Base-by-base conservation (phyloP, 257 asterid species). In the Mentha longifolia region DNA sequence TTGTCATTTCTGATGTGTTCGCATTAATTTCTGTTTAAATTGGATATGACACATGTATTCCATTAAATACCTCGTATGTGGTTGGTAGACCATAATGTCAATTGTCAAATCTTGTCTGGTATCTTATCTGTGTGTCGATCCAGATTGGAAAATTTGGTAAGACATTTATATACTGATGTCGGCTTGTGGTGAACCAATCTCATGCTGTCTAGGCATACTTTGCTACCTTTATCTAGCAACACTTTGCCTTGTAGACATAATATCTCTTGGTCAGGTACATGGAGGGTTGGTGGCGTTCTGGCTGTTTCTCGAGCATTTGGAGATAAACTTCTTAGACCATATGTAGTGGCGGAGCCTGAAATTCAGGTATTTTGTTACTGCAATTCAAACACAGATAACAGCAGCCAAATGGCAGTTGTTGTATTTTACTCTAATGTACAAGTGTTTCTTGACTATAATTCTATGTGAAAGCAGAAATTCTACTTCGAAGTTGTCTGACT, bases 241-340 rank as follows among this genome's bases (percentile, higher is more conserved):
- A 41, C 55, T 39, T 70, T 64, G 55, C 60, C 3, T 13, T 33
- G 39, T 59, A 14, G 28, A 62, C 19, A 57, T 42, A 55, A 10
- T 39, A 30, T 33, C 37, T 74, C n/a, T 80, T 75, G 28, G 60
- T 74, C 74, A 85, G 91, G 95, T 72, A 85, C 92, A 39, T 86
- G 96, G 97, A 85, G 97, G 59, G 97, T 90, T 68, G 90, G 94
- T 19, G 97, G 97, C 33, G 91, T 90, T 81, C 92, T 90, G 74
- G 96, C 97, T 41, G 94, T 90, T 76, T 90, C 97, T 78, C 93
- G 97, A 76, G 92, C 96, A 64, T 89, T 89, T 79, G 96, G 96
- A 43, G 95, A 89, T 79, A 85, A 81, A 81, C 70, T 85, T 61
- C 86, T 90, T 20, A 85, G 87, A 81, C 93, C 87, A 59, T 90